Evolutionary conservation across 768 basidiomycete species (phyloP), one percentile per base, ranked within the genome.

Genomic region (Pluteus cervinus): DNA sequence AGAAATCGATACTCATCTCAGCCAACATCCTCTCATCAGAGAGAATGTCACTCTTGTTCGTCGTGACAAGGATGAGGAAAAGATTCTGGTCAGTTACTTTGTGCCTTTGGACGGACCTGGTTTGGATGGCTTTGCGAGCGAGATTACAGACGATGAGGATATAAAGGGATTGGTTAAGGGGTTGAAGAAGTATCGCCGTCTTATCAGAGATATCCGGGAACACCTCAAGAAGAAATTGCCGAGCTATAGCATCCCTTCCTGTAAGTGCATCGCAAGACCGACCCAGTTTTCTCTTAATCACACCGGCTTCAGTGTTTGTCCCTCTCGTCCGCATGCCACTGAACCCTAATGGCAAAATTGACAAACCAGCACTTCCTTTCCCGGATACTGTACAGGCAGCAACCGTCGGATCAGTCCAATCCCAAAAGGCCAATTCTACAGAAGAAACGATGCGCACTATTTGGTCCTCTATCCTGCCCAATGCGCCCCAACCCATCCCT

Each of bases 291-390:
- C 21, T n/a, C 25, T 39, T 11, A 28, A 35, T 41, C 29, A 24
- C 22, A 7, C 16, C 33, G 35, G 30, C n/a, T 35, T 8, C 54
- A 88, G 94, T 98, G 16, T 93, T 97, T 46, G 90, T 99, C 21
- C 96, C 96, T 0, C 75, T 99, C 18, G 75, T 75, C 35, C 84
- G 91, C 39, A 94, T 99, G 87, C 96, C 96, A 14, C 75, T 99
- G 35, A 99, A 97, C 52, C 96, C 96, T 5, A 99, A 98, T 56
- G 96, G 96, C 44, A 99, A 99, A 65, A 84, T 99, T 57, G 96
- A 99, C 68, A 99, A 98, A 55, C 94, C 96, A 0, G 87, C 89
- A 0, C 77, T 99, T 31, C 96, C 96, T 8, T 99, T 98, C 81
- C 96, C 96, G 5, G 96, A 99, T 59, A 98, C 96, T 0, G 86